These are phyloP conservation scores for Sordariomycetes sp. DNA, from an alignment of 2,329 filamentous ascomycete genomes.

Conservation along the genomic window DNA sequence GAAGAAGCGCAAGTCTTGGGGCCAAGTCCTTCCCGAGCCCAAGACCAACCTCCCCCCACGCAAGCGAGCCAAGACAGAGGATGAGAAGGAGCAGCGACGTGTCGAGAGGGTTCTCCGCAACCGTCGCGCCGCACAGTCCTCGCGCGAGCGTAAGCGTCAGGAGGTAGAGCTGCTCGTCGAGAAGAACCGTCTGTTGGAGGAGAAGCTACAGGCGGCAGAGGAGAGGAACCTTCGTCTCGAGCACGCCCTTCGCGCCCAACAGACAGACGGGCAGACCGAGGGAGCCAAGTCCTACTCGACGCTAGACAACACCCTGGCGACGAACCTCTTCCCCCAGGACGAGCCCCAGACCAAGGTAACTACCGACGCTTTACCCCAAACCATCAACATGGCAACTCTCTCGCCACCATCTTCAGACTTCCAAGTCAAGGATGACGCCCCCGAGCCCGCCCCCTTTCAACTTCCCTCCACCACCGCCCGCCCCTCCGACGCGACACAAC, in stretches of 20 bases:
- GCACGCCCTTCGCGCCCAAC: too few species aligned
- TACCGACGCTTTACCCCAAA: too few species aligned
- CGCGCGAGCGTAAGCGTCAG: slow-evolving; percentile 79
- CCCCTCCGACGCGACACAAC: slow-evolving; percentile 95
- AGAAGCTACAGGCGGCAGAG: slow-evolving; percentile 47
- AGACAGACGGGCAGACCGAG: too few species aligned
- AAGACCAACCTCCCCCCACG: slow-evolving; percentile 93
- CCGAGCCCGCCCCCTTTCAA: too few species aligned
- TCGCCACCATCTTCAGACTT: too few species aligned
- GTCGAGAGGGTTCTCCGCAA: slow-evolving; percentile 97
- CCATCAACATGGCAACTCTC: too few species aligned
- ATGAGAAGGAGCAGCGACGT: slow-evolving; percentile 96
- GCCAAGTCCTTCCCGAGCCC: slow-evolving; percentile 89
- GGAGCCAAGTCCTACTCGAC: too few species aligned
- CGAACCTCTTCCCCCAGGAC: too few species aligned
- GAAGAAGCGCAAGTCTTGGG: slow-evolving; percentile 99
- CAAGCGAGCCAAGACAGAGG: slow-evolving; percentile 97
- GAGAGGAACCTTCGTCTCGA: too few species aligned
- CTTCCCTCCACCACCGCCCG: slow-evolving; percentile 21
- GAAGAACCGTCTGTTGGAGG: slow-evolving; percentile 63
- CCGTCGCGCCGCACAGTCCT: slow-evolving; percentile 91
- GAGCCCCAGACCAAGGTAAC: too few species aligned
- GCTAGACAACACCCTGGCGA: too few species aligned
- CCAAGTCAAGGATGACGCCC: too few species aligned
- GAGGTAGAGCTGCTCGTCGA: slow-evolving; percentile 81